These are phyloP conservation scores for Chrysanthemum makinoi DNA, from an alignment of 129 eudicot genomes.

Conservation along the genomic window DNA sequence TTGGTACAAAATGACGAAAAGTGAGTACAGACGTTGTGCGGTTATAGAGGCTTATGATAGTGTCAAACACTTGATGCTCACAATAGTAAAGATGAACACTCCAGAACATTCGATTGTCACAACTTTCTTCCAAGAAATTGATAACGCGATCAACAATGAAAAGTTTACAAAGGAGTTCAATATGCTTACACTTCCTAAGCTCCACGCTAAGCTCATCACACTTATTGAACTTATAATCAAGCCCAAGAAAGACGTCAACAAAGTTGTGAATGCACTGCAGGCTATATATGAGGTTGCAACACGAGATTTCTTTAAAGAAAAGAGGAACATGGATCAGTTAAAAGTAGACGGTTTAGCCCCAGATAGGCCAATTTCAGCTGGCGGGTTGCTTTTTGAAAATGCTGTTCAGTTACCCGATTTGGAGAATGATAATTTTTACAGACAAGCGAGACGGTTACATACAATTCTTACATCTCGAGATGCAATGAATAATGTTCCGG, in stretches of 20 bases:
- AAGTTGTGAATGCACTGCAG: slow-evolving; percentile 74
- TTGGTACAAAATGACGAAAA: slow-evolving; percentile 72
- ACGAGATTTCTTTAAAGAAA: slow-evolving; percentile 72
- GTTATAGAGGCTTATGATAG: slow-evolving; percentile 90
- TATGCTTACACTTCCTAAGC: slow-evolving; percentile 52
- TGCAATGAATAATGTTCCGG: slow-evolving; percentile 74
- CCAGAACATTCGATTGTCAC: slow-evolving; percentile 73
- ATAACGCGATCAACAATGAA: slow-evolving; percentile 54
- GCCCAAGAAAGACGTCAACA: slow-evolving; percentile 49
- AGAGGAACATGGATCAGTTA: slow-evolving; percentile 49
- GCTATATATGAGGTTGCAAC: slow-evolving; percentile 74
- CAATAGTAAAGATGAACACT: slow-evolving; percentile 49
- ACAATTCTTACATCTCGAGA: slow-evolving; percentile 79
- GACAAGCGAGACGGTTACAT: slow-evolving; percentile 73
- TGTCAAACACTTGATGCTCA: slow-evolving; percentile 61
- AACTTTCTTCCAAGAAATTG: slow-evolving; percentile 75
- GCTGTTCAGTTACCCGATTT: slow-evolving; percentile 58
- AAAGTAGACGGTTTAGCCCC: slow-evolving; percentile 83
- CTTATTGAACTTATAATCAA: slow-evolving; percentile 51
- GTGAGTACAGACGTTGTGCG: slow-evolving; percentile 81
- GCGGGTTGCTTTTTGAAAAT: slow-evolving; percentile 64
- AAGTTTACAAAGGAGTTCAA: slow-evolving; percentile 74
- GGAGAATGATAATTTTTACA: slow-evolving; percentile 56
- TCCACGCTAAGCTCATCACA: slow-evolving; percentile 55
- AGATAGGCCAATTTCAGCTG: slow-evolving; percentile 32